Base-by-base conservation (phyloP, 345 rosid genomes). In the Cardamine chenopodiifolia region DNA sequence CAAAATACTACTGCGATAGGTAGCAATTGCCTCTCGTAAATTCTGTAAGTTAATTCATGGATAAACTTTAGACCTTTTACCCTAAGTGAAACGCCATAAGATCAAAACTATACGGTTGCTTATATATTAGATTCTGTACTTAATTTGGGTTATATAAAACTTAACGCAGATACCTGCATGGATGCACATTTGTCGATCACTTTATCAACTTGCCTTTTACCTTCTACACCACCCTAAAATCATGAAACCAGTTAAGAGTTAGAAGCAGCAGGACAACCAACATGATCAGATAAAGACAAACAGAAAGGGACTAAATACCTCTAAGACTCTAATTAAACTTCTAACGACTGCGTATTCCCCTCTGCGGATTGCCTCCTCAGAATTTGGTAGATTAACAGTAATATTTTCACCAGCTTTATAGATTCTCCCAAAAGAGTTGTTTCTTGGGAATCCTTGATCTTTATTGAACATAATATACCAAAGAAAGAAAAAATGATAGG, bases 131-230 rank as follows among this genome's bases (percentile, higher is more conserved):
- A 66, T 10, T 23, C 53, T 68, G 45, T 59, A 54, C 55, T 49
- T 47, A 40, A 56, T 56, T n/a, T 56, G 40, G 44, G 49, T 31
- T 31, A 75, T 53, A 20, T 53, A 53, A 63, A 48, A 62, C 68
- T 12, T 48, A 59, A 71, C 40, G 47, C 55, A 45, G 55, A 71
- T 82, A 95, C 99, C 97, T 95, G 99, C 99, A 95, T 95, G 77
- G 97, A 86, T 62, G 99, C 84, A 81, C 99, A 95, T 84, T 90
- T 91, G 84, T 95, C 99, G 72, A 95, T 95, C 80, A 95, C 97
- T 82, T 89, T 90, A 78, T 95, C 99, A 40, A 95, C 97, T 82
- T 90, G 96, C 72, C 90, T 84, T 87, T 95, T 95, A 65, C 97
- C 97, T 83, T 95, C 99, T 49, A 91, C 97, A 72, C 99, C 99